These are phyloP conservation scores for Skeletonema potamos DNA, from an alignment of 108 stramenopile species.

Conservation along the genomic window DNA sequence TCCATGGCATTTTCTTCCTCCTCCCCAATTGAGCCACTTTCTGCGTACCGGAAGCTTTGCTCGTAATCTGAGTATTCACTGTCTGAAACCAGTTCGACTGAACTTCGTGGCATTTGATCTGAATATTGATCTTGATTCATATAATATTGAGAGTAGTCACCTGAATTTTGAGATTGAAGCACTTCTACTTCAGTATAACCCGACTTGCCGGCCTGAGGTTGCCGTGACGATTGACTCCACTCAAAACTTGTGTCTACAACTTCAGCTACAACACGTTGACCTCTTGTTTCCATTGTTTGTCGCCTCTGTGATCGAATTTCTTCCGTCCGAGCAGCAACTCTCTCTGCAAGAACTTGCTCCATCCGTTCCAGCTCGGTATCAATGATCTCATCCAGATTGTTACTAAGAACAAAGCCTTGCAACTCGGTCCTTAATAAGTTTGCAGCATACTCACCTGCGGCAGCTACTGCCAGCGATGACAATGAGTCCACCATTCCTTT, in stretches of 20 bases:
- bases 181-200: constrained; percentile 39
- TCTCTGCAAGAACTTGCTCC: constrained; percentile 39
- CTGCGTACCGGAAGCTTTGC: constrained; percentile 48
- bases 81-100: constrained; percentile 67
- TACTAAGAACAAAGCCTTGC: constrained; percentile 49
- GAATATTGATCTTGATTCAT: constrained; percentile 6
- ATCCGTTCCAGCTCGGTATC: constrained; percentile 32
- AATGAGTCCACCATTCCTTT: constrained; percentile 39
- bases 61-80: constrained; percentile 66
- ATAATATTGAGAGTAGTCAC: background rate
- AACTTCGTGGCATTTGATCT: constrained; percentile 3
- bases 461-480: constrained; percentile 20
- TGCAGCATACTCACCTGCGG: constrained; percentile 37
- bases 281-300: constrained; percentile 3
- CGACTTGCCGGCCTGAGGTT: constrained; percentile 4
- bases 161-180: constrained; percentile 13
- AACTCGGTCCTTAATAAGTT: constrained; percentile 32
- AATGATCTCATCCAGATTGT: constrained; percentile 46
- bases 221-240: background rate
- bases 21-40: constrained; percentile 20
- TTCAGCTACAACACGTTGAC: constrained; percentile 5
- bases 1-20: constrained; percentile 37
- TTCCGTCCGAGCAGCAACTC: constrained; percentile 34
- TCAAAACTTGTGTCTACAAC: constrained; percentile 2
- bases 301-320: constrained; percentile 13